Percentiles rank a stretch among this genome's conserved stretches.
These are phyloP conservation scores for Ustanciosporium gigantosporum DNA, from an alignment of 1,284 basidiomycete species.

Conservation along the genomic window DNA sequence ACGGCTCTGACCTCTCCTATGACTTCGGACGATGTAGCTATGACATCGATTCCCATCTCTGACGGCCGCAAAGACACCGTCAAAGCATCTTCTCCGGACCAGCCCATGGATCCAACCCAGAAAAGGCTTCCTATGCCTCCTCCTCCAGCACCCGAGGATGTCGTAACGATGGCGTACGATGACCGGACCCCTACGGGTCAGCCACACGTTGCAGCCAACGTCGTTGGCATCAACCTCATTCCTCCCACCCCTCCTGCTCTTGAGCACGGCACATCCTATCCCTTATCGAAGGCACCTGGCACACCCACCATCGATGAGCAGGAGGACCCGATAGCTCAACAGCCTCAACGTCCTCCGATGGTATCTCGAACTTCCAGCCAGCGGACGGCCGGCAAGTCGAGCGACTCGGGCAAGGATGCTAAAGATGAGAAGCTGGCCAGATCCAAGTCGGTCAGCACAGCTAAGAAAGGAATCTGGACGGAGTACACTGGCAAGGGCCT, in stretches of 20 bases:
- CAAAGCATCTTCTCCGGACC: conserved; percentile 1
- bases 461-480: conserved; percentile 27
- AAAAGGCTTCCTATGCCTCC: conserved; percentile 49
- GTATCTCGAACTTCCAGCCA: conserved; percentile 39
- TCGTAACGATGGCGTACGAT: conserved; percentile 16
- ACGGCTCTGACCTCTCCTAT: conserved; percentile 40
- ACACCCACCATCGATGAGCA: conserved; percentile 24
- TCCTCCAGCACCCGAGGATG: conserved; percentile 20
- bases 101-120: conserved; percentile 1
- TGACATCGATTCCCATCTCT: too few species aligned
- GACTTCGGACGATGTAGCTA: too few species aligned
- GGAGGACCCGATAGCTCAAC: conserved; percentile 5
- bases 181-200: conserved; percentile 37
- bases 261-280: conserved; percentile 31
- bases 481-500: conserved; percentile 48
- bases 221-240: conserved; percentile 52
- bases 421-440: conserved; percentile 8
- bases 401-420: conserved; percentile 3
- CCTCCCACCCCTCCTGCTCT: conserved; percentile 53
- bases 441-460: conserved; percentile 22
- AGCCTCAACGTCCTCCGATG: conserved; percentile 17
- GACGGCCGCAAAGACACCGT: not conserved
- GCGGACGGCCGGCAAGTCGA: conserved; percentile 12
- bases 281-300: conserved; percentile 19
- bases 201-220: conserved; percentile 7